A percentile compares a stretch with the other conserved stretches of the same genome.
phyloP scores from a whole-genome alignment of 2,329 filamentous ascomycete genomes.

The Sclerotinia subarctica region DNA sequence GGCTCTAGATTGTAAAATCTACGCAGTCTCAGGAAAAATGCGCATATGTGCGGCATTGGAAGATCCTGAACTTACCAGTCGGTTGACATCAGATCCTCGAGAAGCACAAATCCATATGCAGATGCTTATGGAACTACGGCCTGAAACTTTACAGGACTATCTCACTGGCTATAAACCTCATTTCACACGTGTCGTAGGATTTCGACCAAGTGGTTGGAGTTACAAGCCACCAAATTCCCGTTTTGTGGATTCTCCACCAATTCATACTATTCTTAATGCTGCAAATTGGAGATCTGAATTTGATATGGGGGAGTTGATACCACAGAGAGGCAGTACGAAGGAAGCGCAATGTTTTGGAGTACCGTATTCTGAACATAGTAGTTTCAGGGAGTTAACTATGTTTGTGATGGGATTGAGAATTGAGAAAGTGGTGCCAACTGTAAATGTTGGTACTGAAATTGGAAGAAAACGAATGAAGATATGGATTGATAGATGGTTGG shows the following conservation, averaged over 20 bases:
- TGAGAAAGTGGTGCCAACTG: conserved; percentile 87
- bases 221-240: conserved; percentile 70
- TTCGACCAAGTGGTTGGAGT: conserved; percentile 91
- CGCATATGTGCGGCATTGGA: conserved; percentile 81
- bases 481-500: conserved; percentile 62
- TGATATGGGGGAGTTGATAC: conserved; percentile 65
- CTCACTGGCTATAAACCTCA: conserved; percentile 74
- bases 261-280: conserved; percentile 63
- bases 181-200: conserved; percentile 84
- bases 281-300: conserved; percentile 70
- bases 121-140: conserved; percentile 86
- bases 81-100: conserved; percentile 74
- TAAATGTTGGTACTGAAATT: conserved; percentile 68
- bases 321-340: conserved; percentile 78
- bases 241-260: conserved; percentile 58
- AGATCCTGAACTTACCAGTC: conserved; percentile 73
- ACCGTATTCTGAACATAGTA: conserved; percentile 93
- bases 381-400: conserved; percentile 89
- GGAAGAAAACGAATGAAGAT: conserved; percentile 58
- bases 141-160: conserved; percentile 89
- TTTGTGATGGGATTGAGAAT: conserved; percentile 87
- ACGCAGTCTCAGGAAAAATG: conserved; percentile 77
- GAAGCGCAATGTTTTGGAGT: conserved; percentile 89
- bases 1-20: conserved; percentile 84
- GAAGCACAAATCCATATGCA: conserved; percentile 98